Conservation (phyloP, 305 asterid genomes). For the Plantago rigida region DNA sequence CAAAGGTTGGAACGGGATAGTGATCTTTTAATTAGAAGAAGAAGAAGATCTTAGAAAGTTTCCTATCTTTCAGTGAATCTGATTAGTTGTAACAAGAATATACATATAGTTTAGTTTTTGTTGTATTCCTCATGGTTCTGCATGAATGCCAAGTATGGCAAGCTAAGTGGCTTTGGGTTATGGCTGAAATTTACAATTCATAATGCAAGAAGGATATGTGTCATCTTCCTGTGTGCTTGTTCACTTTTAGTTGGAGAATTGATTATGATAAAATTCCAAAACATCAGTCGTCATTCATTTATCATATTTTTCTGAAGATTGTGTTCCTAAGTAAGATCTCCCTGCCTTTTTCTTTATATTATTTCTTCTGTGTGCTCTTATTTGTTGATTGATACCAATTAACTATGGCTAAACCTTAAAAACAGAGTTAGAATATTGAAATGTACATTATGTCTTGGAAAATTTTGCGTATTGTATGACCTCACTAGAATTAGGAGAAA, state of each 20-base stretch:
- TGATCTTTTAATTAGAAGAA: not conserved
- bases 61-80: not conserved
- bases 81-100: conserved; percentile 2
- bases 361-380: not conserved
- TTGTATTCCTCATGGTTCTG: conserved; percentile 3
- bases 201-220: not conserved
- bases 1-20: not conserved
- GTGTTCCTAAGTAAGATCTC: not conserved
- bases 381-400: not conserved
- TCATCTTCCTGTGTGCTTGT: conserved; percentile 1
- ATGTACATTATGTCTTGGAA: not conserved
- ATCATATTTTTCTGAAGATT: not conserved
- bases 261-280: not conserved
- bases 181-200: not conserved
- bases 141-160: conserved; percentile 7
- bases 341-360: not conserved
- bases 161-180: not conserved
- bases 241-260: conserved; percentile 3
- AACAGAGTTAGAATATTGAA: not conserved
- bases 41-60: conserved; percentile 1
- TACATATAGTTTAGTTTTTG: conserved; percentile 3
- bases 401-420: not conserved
- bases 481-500: not conserved
- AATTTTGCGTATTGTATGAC: not conserved
- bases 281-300: not conserved